Evolutionary conservation across 2,329 filamentous ascomycete species (phyloP).

Genomic region (Fusarium redolens): DNA sequence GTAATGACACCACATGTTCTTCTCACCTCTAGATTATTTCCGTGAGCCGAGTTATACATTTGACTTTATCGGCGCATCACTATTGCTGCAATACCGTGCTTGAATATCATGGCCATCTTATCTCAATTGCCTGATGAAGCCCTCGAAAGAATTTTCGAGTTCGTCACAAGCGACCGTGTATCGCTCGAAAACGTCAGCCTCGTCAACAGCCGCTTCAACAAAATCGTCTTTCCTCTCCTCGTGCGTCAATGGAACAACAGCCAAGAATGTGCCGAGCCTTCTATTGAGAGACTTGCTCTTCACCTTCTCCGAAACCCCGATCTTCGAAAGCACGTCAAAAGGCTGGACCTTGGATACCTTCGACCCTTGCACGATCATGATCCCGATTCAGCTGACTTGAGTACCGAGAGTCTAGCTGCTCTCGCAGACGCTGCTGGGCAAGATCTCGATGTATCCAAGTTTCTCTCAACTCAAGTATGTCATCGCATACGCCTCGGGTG

Average conservation of each 20-base stretch:
- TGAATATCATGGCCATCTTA: rapidly evolving
- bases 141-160: not conserved
- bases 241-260: not conserved
- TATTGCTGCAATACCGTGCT: rapidly evolving
- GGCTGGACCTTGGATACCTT: not conserved
- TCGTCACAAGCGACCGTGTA: rapidly evolving
- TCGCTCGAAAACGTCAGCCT: not conserved
- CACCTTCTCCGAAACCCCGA: not conserved
- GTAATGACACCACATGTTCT: not conserved
- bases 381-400: not conserved
- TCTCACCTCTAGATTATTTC: not conserved
- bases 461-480: rapidly evolving
- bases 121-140: not conserved
- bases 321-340: not conserved
- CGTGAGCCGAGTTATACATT: too few relatives aligned
- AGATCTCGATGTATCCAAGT: rapidly evolving
- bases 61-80: too few relatives aligned
- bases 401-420: not conserved
- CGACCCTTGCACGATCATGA: not conserved
- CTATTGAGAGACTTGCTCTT: not conserved
- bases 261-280: not conserved
- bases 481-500: not conserved
- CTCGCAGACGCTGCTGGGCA: not conserved
- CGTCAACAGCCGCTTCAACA: not conserved
- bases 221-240: not conserved